phyloP scores from a whole-genome alignment of 208 protist genomes.

The Endotrypanum monterogeii region DNA sequence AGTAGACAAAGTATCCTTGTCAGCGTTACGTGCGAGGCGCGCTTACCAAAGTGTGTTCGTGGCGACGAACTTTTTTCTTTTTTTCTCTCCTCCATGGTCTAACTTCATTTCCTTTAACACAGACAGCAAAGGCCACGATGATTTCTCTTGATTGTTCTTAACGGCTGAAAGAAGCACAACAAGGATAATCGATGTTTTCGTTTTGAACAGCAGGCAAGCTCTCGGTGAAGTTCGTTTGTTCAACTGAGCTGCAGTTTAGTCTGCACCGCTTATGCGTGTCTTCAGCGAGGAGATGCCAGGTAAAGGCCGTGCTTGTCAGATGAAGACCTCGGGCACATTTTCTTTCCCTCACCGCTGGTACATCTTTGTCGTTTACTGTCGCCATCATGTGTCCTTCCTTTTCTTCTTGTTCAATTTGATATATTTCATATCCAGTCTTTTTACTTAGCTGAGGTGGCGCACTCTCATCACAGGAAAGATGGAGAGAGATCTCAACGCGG shows the following conservation, averaged over 20 bases:
- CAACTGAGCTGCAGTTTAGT: not conserved
- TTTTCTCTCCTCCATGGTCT: constrained; percentile 8
- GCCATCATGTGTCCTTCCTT: not conserved
- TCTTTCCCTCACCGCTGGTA: not conserved
- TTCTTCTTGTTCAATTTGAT: not conserved
- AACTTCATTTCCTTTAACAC: constrained; percentile 4
- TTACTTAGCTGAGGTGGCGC: not conserved
- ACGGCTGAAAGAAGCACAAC: not conserved
- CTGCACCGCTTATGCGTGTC: not conserved
- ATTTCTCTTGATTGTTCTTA: not conserved
- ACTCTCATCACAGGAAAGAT: constrained; percentile 2
- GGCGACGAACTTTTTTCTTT: not conserved
- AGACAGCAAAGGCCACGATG: not conserved
- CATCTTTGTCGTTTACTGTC: not conserved
- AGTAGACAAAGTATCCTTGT: constrained; percentile 17
- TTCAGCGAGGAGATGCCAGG: not conserved
- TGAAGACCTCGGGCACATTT: not conserved
- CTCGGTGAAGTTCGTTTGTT: not conserved
- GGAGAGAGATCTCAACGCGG: constrained; percentile 32
- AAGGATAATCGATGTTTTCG: not conserved
- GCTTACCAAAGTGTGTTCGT: not conserved
- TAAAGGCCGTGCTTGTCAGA: too few species aligned
- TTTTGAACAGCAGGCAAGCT: not conserved
- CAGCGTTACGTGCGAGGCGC: not conserved
- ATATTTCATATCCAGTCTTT: not conserved